These are phyloP conservation scores for Boechera divaricarpa DNA, from an alignment of 345 rosid genomes.

Conservation along the genomic window DNA sequence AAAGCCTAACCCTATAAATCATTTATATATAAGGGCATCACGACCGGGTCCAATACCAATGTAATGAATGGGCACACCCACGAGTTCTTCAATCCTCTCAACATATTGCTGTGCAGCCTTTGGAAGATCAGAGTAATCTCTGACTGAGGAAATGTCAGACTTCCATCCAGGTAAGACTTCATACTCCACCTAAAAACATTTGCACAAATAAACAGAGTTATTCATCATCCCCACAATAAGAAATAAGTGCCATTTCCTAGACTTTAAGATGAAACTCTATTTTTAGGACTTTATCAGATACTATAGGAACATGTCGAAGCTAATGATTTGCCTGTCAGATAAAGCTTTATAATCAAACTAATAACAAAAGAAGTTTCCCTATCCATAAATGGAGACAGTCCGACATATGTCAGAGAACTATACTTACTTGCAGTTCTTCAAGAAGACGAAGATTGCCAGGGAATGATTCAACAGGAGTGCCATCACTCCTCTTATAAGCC, in stretches of 20 bases:
- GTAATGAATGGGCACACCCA: conserved; percentile 81
- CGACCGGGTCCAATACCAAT: conserved; percentile 96
- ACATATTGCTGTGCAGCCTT: conserved; percentile 76
- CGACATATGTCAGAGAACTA: conserved; percentile 3
- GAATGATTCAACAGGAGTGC: conserved; percentile 80
- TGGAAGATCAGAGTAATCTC: conserved; percentile 86
- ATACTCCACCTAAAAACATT: conserved; percentile 73
- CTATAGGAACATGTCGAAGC: conserved; percentile 3
- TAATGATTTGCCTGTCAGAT: background rate
- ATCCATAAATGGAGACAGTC: background rate
- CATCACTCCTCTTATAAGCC: conserved; percentile 68
- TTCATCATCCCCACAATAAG: background rate
- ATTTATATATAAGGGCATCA: conserved; percentile 87
- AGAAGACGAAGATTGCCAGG: conserved; percentile 85
- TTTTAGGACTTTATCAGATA: conserved; percentile 24
- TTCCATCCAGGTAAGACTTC: conserved; percentile 95
- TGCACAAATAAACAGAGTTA: conserved; percentile 1
- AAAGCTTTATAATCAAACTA: conserved; percentile 1
- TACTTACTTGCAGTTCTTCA: conserved; percentile 55
- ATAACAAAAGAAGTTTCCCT: conserved; percentile 13
- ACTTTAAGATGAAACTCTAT: conserved; percentile 9
- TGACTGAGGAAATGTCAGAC: conserved; percentile 72
- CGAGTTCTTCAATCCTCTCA: conserved; percentile 90
- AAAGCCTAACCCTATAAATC: conserved; percentile 40
- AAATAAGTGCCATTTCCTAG: background rate